These are phyloP conservation scores for Sugiyamaella marilandica DNA, from an alignment of 805 yeast genomes.

Conservation along the genomic window DNA sequence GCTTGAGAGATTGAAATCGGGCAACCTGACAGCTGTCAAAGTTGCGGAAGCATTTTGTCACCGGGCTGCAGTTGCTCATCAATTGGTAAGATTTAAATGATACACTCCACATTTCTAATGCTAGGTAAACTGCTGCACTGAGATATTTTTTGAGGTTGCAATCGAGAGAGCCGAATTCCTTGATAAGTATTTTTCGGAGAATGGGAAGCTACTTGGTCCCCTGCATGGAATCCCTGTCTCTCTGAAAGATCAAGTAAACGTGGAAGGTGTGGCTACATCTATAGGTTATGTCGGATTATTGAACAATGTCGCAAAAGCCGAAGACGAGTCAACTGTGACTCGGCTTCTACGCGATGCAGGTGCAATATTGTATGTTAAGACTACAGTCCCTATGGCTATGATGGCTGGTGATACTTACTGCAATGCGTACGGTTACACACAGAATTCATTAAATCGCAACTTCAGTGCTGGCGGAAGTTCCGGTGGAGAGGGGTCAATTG, in stretches of 20 bases:
- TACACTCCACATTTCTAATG: no score
- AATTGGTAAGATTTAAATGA: constrained; percentile 31
- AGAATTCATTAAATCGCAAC: constrained; percentile 42
- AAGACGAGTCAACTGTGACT: constrained; percentile 37
- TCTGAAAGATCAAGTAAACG: constrained; percentile 52
- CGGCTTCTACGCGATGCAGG: constrained; percentile 41
- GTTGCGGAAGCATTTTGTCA: constrained; percentile 54
- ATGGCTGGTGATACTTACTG: constrained; percentile 45
- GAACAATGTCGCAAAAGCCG: constrained; percentile 44
- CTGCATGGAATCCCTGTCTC: constrained; percentile 63
- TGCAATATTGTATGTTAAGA: constrained; percentile 51
- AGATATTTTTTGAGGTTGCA: constrained; percentile 54
- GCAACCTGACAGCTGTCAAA: constrained; percentile 39
- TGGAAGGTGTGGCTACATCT: constrained; percentile 48
- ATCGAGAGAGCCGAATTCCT: constrained; percentile 49
- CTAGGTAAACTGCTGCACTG: constrained; percentile 31
- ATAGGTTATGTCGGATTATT: constrained; percentile 46
- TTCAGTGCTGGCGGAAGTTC: constrained; percentile 53
- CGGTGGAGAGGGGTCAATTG: constrained; percentile 52
- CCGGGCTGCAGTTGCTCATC: constrained; percentile 55
- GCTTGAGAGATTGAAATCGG: constrained; percentile 13
- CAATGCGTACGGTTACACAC: constrained; percentile 43
- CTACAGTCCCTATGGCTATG: constrained; percentile 50
- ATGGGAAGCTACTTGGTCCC: constrained; percentile 51
- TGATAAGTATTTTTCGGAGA: constrained; percentile 58